Evolutionary conservation across 2,329 filamentous ascomycete species (phyloP).

Genomic region (Dactylellina parvicollis): DNA sequence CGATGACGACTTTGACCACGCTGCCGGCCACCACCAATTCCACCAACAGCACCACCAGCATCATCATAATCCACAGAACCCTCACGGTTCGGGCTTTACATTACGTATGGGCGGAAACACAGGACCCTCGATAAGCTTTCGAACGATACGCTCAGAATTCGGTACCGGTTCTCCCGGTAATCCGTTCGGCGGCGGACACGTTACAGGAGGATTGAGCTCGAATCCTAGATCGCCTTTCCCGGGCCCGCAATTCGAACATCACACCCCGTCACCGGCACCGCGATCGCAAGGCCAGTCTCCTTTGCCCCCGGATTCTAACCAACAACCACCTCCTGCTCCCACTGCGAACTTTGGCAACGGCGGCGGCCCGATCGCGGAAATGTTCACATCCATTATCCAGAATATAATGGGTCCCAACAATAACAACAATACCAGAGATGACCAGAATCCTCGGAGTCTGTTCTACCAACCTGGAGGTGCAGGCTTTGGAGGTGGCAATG

Average conservation of each 20-base stretch:
- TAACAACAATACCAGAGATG: too few relatives aligned
- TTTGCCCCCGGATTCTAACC: slow-evolving; percentile 7
- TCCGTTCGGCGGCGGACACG: slow-evolving; percentile 32
- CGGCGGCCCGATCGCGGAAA: slow-evolving; percentile 34
- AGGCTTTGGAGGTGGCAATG: not conserved
- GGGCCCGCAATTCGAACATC: slow-evolving; percentile 27
- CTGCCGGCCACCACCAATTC: not conserved
- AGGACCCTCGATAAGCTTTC: slow-evolving; percentile 49
- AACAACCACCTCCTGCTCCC: slow-evolving; percentile 20
- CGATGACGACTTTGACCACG: slow-evolving; percentile 11
- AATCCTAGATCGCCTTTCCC: slow-evolving; percentile 23
- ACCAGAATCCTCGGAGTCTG: slow-evolving; percentile 8
- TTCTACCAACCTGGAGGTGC: slow-evolving; percentile 15
- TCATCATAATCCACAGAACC: not conserved
- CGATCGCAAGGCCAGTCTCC: slow-evolving; percentile 13
- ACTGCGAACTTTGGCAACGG: slow-evolving; percentile 45
- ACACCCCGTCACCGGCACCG: slow-evolving; percentile 7
- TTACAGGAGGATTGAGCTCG: slow-evolving; percentile 32
- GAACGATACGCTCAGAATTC: slow-evolving; percentile 29
- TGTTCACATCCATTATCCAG: slow-evolving; percentile 52
- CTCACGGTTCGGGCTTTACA: slow-evolving; percentile 32
- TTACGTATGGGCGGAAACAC: slow-evolving; percentile 43
- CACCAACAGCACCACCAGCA: slow-evolving; percentile 13
- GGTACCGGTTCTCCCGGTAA: slow-evolving; percentile 15
- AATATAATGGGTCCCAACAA: slow-evolving; percentile 39